phyloP scores from a whole-genome alignment of 495 filamentous ascomycete genomes.

The Chaetomidium leptoderma region DNA sequence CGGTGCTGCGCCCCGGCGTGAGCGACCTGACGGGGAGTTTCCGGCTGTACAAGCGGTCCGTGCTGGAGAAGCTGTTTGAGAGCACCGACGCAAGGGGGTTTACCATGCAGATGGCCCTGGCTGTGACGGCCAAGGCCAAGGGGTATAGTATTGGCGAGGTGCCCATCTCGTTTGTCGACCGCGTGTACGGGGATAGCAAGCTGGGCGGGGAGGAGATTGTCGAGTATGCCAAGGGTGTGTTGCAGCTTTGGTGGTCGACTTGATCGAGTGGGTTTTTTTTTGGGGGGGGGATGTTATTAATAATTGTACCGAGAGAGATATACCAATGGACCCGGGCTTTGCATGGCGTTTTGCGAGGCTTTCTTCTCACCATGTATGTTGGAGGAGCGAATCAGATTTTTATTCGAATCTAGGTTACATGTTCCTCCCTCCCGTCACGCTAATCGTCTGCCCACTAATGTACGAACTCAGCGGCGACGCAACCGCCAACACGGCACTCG shows the following conservation, averaged over 20 bases:
- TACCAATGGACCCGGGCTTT: not conserved
- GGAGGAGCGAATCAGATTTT: too few relatives aligned
- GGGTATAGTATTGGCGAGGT: constrained; percentile 87
- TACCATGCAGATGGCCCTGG: constrained; percentile 95
- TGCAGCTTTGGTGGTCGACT: constrained; percentile 66
- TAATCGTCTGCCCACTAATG: constrained; percentile 78
- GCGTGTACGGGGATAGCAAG: constrained; percentile 93
- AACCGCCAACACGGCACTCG: constrained; percentile 71
- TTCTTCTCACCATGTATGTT: not conserved
- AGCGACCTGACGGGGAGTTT: constrained; percentile 95
- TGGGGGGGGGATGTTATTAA: not conserved
- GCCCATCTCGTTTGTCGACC: constrained; percentile 92
- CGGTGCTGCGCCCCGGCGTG: constrained; percentile 89
- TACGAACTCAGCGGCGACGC: constrained; percentile 76
- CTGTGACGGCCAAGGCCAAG: constrained; percentile 86
- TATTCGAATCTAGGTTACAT: too few relatives aligned
- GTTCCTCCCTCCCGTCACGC: constrained; percentile 77
- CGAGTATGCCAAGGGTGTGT: constrained; percentile 92
- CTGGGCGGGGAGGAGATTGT: constrained; percentile 93
- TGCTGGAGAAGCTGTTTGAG: constrained; percentile 83
- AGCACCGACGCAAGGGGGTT: constrained; percentile 93
- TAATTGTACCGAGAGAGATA: not conserved
- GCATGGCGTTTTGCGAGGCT: constrained; percentile 19
- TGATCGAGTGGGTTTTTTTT: constrained; percentile 39
- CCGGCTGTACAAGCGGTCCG: constrained; percentile 83